Base-by-base conservation (phyloP, 2,329 filamentous ascomycete genomes). In the Penicillium sp. region DNA sequence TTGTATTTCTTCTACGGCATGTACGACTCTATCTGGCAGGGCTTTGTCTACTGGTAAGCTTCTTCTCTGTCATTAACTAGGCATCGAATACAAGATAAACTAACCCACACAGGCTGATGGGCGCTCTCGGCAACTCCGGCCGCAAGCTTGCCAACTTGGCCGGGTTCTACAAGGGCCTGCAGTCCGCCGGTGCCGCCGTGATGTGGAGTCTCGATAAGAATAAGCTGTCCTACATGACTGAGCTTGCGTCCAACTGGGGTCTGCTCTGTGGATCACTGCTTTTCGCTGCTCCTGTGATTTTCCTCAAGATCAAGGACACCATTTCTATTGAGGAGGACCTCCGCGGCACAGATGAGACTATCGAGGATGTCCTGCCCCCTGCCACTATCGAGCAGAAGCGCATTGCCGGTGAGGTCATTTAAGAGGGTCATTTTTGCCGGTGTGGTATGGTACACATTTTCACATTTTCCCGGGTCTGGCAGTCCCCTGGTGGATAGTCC, bases 71-170 rank as follows among this genome's bases (percentile, higher is more conserved):
- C 16, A 16, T n/a, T n/a, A 35, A 8, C 26, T 14, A 11, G 14
- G 5, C 6, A 11, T 7, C 6, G 4, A 23, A 24, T 23, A 5
- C 18, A 22, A 8, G 14, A 16, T 35, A 20, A 26, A 20, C 41
- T 46, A 26, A 52, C 35, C 14, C 9, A 13, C 3, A 34, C 14
- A 85, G 83, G 84, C 87, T 85, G 74, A 95, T 96, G 85, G 90
- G 90, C 42, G 80, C 89, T 6, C 77, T 95, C 41, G 89, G 87
- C 63, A 96, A 96, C 80, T 94, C 90, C 50, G 82, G 87, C 51
- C 87, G 90, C 66, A 90, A 88, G 68, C 81, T 89, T 16, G 89
- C 90, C 71, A 95, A 95, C 74, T 83, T 90, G 59, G 86, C 88
- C 28, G 89, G 87, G 49, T 89, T 86, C 74, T 91, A 91, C 79